phyloP scores from a whole-genome alignment of 1,284 basidiomycete species.

The Microbotryomycetes sp. region DNA sequence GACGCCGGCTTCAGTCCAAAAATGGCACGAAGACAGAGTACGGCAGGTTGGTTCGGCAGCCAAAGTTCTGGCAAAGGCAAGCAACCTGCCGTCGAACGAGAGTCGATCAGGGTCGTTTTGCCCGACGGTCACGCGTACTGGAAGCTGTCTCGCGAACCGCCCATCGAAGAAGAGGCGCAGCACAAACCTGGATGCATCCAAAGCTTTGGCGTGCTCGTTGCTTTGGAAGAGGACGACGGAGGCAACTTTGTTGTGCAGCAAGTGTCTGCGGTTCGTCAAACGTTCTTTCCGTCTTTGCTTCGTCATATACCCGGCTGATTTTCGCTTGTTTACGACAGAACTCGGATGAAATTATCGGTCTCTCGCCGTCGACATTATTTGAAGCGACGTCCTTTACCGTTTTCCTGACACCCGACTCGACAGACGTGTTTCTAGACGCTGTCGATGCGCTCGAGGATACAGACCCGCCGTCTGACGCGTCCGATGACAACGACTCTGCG shows the following conservation, averaged over 20 bases:
- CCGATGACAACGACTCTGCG: background rate
- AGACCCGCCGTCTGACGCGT: background rate
- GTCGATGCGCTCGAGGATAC: conserved; percentile 8
- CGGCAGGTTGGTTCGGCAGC: background rate
- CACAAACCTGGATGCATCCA: conserved; percentile 75
- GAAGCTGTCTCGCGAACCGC: background rate
- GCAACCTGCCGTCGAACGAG: background rate
- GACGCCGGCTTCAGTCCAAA: background rate
- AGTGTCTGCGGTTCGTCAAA: conserved; percentile 64
- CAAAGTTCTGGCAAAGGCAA: background rate
- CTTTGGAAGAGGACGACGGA: conserved; percentile 59
- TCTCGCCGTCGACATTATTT: conserved; percentile 68
- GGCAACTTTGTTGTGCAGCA: conserved; percentile 61
- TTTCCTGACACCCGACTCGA: conserved; percentile 60
- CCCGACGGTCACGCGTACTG: background rate
- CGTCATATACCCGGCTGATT: background rate
- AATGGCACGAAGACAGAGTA: background rate
- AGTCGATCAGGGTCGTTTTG: background rate
- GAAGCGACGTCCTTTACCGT: conserved; percentile 68
- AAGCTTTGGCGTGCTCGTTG: conserved; percentile 72
- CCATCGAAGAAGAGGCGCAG: conserved; percentile 50
- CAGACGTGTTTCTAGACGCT: conserved; percentile 60
- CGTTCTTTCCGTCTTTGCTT: conserved; percentile 12
- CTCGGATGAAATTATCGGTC: conserved; percentile 58
- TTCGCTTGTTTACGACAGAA: conserved; percentile 44